These are phyloP conservation scores for Meyerozyma carpophila DNA, from an alignment of 1,139 yeast species.

Conservation along the genomic window DNA sequence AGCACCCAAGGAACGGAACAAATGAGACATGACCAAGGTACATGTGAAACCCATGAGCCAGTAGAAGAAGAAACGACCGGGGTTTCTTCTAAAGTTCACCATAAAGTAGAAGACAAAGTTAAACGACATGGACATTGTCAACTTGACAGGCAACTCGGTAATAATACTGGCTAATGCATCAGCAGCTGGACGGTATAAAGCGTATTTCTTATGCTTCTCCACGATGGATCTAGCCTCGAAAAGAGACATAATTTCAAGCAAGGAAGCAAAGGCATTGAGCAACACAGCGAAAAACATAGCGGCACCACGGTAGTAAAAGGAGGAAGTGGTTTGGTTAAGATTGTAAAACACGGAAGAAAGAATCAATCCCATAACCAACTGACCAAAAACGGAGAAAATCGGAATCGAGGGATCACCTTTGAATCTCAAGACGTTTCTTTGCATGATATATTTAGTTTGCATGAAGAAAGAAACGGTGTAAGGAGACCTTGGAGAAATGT, in stretches of 20 bases:
- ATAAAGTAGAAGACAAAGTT: constrained; percentile 62
- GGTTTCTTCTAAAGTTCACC: constrained; percentile 58
- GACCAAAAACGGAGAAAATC: constrained; percentile 53
- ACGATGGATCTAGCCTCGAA: constrained; percentile 73
- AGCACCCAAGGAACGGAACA: constrained; percentile 71
- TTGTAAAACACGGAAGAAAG: constrained; percentile 74
- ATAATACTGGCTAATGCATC: constrained; percentile 67
- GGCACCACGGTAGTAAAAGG: constrained; percentile 66
- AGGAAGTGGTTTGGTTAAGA: constrained; percentile 30
- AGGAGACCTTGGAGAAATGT: constrained; percentile 49
- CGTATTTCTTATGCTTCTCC: constrained; percentile 73
- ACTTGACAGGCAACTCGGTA: constrained; percentile 63
- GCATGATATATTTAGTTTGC: constrained; percentile 59
- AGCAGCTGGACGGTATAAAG: constrained; percentile 73
- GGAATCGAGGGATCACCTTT: constrained; percentile 66
- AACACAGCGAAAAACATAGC: constrained; percentile 72
- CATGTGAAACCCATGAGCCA: constrained; percentile 48
- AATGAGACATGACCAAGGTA: constrained; percentile 63
- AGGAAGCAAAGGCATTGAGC: constrained; percentile 70
- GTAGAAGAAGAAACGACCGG: constrained; percentile 69
- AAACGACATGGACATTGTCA: constrained; percentile 50
- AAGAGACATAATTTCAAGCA: constrained; percentile 66
- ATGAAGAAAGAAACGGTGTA: constrained; percentile 59
- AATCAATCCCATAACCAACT: constrained; percentile 67
- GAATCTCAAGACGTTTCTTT: constrained; percentile 59